Evolutionary conservation across 257 asterid genomes (phyloP).

Genomic region (Gentiana dahurica): DNA sequence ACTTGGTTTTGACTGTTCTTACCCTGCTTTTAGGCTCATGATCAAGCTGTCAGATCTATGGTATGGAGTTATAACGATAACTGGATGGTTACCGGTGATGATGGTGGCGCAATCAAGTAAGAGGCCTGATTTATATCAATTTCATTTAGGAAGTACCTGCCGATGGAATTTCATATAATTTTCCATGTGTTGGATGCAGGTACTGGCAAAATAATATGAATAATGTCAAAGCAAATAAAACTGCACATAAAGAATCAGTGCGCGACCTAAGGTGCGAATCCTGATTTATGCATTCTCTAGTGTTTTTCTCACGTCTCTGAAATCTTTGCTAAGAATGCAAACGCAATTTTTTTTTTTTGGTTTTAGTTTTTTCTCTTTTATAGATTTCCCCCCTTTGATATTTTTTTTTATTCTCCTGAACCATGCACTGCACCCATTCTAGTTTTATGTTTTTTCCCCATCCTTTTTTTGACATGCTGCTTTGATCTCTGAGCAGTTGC

Average conservation of each 20-base stretch:
- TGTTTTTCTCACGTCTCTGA: too few relatives aligned
- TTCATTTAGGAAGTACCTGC: constrained; percentile 9
- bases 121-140: constrained; percentile 2
- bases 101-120: constrained; percentile 94
- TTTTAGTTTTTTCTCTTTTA: too few relatives aligned
- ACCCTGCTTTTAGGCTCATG: constrained; percentile 69
- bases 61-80: constrained; percentile 97
- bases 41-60: constrained; percentile 98
- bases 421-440: too few relatives aligned
- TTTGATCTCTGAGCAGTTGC: too few relatives aligned
- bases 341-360: too few relatives aligned
- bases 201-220: constrained; percentile 99
- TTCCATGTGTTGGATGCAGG: constrained; percentile 38
- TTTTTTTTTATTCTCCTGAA: too few relatives aligned
- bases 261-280: constrained; percentile 74
- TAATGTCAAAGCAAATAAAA: constrained; percentile 90
- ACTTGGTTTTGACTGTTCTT: constrained; percentile 1
- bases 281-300: too few relatives aligned
- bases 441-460: too few relatives aligned
- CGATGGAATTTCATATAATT: constrained; percentile 7
- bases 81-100: constrained; percentile 99
- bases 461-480: too few relatives aligned
- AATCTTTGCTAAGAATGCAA: too few relatives aligned
- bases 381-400: too few relatives aligned
- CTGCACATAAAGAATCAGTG: constrained; percentile 94